Base-by-base conservation (phyloP, 2,329 filamentous ascomycete genomes). In the Penicillium fuscoglaucum region DNA sequence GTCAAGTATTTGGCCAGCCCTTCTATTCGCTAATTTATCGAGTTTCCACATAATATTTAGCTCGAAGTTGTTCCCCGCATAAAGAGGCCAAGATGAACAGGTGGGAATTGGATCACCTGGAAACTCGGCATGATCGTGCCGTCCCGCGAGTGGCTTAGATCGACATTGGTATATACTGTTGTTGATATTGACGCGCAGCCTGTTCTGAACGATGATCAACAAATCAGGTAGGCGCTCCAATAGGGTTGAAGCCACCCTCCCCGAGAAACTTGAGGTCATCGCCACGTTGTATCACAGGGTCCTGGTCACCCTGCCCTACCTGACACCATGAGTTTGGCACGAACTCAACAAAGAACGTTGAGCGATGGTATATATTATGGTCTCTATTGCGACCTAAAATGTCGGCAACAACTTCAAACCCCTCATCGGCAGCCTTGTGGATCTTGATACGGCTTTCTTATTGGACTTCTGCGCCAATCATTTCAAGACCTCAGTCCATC, bases 251-350 rank as follows among this genome's bases (percentile, higher is more conserved):
- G 17, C 28, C 21, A 19, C n/a, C 15, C 17, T 43, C 19, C 12
- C 39, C 31, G 29, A 44, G 37, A 35, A 51, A 39, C 41, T 17
- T 40, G 35, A 61, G 43, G 45, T 52, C 53, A 56, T 65, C 46
- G 57, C 54, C 55, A 59, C 55, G 37, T 35, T 55, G 33, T 40
- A 65, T 68, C 66, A 68, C 66, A 54, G 53, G 66, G 57, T 51
- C 60, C 29, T 29, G 63, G 63, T 68, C 66, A 68, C 53, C 50
- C 56, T 67, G 59, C 66, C 58, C 59, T 59, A 59, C 58, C 35
- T 28, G 15, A 54, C 15, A 9, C 45, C 44, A 46, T n/a, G 19
- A 40, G 17, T 12, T 40, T 40, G 33, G 37, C 4, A 46, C 7
- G 7, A 33, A 35, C 7, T 43, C 9, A 6, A 39, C 29, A 15